Evolutionary conservation across 2,329 filamentous ascomycete genomes (phyloP), one percentile per base, ranked within the genome.

Genomic region (Xylariaceae sp.): DNA sequence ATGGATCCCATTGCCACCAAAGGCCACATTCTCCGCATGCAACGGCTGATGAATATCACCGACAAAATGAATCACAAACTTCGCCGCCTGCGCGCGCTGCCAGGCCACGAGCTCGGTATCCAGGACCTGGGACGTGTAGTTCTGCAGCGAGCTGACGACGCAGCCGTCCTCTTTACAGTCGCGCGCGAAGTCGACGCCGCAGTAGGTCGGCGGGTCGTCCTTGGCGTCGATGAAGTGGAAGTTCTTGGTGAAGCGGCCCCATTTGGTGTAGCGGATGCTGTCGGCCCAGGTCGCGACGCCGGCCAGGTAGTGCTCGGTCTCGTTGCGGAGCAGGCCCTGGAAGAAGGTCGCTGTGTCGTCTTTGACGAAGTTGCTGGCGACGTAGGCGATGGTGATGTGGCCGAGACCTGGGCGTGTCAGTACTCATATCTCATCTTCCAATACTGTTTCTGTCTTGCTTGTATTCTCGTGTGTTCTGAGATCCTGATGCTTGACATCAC

Each of bases 191-290:
- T 84, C 79, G 65, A 88, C 80, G 58, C 78, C 78, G 74, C 86
- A 88, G 48, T 75, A 76, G 17, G 68, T 64, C 1, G 86, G 85
- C 53, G 86, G 86, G 61, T 75, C 71, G 72, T 88, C 86, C 66
- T 87, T 80, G 59, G 86, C 85, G 70, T 88, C 86, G 73, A 88
- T 88, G 74, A 84, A 88, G 77, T 88, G 86, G 72, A 86, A 87
- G 39, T 79, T 80, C 64, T 78, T 82, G 7, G 81, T 84, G 72
- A 84, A 88, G 44, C 77, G 77, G 11, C 83, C 85, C 75, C 82
- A 85, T 71, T 80, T 78, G 6, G 82, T 86, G 74, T 88, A 88
- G 23, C 85, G 79, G 71, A 86, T 78, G 45, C 79, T 84, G 73
- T 88, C 86, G 35, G 86, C 85, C 86, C 86, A 88, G 8, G 83